A percentile compares a stretch with the other conserved stretches of the same genome.
Evolutionary conservation across 805 yeast genomes (phyloP).

Genomic region (Priceomyces castillae): DNA sequence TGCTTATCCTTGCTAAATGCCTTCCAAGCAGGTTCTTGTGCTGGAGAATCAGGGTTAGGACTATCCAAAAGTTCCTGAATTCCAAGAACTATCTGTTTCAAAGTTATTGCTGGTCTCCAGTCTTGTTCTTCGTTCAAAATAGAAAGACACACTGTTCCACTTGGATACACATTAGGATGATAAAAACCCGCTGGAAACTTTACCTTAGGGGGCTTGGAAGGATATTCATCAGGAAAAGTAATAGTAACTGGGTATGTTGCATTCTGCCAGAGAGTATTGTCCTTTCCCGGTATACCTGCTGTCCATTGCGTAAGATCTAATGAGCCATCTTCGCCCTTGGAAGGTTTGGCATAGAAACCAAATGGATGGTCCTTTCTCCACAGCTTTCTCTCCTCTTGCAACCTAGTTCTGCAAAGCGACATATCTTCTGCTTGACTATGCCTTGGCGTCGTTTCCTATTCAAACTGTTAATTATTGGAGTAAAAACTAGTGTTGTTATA

Average conservation of each 20-base stretch:
- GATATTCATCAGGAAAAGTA: constrained; percentile 85
- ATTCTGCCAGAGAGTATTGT: constrained; percentile 81
- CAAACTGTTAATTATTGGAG: background rate
- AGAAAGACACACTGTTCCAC: constrained; percentile 92
- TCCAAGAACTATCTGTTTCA: constrained; percentile 86
- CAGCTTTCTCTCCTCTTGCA: constrained; percentile 93
- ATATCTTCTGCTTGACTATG: constrained; percentile 8
- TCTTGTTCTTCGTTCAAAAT: constrained; percentile 93
- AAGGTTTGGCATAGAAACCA: constrained; percentile 93
- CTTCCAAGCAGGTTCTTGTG: constrained; percentile 96
- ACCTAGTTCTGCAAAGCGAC: constrained; percentile 73
- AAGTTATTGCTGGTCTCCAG: constrained; percentile 96
- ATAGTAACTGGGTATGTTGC: constrained; percentile 87
- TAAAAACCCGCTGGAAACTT: constrained; percentile 85
- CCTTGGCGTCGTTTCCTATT: background rate
- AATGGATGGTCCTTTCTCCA: constrained; percentile 99
- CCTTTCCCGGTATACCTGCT: constrained; percentile 94
- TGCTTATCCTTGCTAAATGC: constrained; percentile 69
- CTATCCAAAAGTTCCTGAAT: constrained; percentile 85
- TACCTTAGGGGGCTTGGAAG: constrained; percentile 95
- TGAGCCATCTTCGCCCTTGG: constrained; percentile 74
- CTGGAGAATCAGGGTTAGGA: constrained; percentile 95
- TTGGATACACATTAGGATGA: constrained; percentile 97
- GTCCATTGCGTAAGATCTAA: constrained; percentile 85
- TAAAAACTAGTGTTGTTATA: too few relatives aligned